Evolutionary conservation across 2,329 filamentous ascomycete species (phyloP).

Genomic region (Sporothrix humicola): DNA sequence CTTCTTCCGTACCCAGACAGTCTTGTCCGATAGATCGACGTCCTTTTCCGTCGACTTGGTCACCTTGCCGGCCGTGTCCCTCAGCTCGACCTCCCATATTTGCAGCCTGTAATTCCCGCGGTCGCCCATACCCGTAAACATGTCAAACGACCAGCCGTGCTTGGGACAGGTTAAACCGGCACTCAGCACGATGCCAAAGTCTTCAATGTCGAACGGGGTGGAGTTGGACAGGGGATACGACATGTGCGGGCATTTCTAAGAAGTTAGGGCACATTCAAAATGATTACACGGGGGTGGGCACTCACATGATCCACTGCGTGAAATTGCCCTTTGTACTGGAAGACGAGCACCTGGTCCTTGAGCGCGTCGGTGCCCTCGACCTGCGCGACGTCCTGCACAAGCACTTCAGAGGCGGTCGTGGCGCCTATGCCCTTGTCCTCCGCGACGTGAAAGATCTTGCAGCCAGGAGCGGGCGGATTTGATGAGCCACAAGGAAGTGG

Average conservation of each 20-base stretch:
- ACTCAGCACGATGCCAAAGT: slow-evolving; percentile 65
- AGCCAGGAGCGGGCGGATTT: slow-evolving; percentile 54
- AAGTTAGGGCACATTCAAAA: background rate
- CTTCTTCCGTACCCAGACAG: slow-evolving; percentile 54
- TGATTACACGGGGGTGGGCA: slow-evolving; percentile 24
- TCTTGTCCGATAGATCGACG: slow-evolving; percentile 35
- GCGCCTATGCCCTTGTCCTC: slow-evolving; percentile 46
- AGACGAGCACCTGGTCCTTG: slow-evolving; percentile 68
- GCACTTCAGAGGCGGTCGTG: slow-evolving; percentile 46
- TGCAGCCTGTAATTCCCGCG: slow-evolving; percentile 65
- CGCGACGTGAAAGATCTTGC: slow-evolving; percentile 63
- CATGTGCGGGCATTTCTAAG: slow-evolving; percentile 70
- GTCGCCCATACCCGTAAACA: slow-evolving; percentile 67
- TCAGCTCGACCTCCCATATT: slow-evolving; percentile 67
- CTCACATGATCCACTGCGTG: slow-evolving; percentile 72
- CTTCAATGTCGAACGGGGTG: slow-evolving; percentile 71
- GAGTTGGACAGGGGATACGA: slow-evolving; percentile 69
- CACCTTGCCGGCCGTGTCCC: slow-evolving; percentile 41
- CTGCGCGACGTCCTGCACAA: slow-evolving; percentile 44
- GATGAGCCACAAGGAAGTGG: slow-evolving; percentile 46
- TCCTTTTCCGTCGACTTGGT: background rate
- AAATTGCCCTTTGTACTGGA: slow-evolving; percentile 66
- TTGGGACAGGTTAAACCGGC: slow-evolving; percentile 70
- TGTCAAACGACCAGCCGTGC: slow-evolving; percentile 73
- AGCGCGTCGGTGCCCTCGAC: slow-evolving; percentile 47